Conservation (phyloP, 495 filamentous ascomycete genomes). For the Mytilinidion resinicola region DNA sequence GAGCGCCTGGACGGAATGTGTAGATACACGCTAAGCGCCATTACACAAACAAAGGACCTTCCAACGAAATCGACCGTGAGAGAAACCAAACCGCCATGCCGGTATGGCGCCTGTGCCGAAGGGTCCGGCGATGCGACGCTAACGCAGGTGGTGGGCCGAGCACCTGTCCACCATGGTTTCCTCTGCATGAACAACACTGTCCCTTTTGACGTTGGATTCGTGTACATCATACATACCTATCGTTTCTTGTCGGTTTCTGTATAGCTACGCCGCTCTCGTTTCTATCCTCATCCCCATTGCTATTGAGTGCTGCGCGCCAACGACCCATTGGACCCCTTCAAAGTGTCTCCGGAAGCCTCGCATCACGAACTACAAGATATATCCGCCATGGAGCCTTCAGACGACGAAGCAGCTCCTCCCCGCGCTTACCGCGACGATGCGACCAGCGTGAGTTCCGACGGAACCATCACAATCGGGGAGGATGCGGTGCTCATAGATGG, state of each 20-base stretch:
- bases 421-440: conserved; percentile 26
- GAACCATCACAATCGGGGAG: conserved; percentile 4
- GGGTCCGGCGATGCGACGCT: not conserved
- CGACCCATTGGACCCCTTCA: conserved; percentile 3
- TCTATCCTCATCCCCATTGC: no score
- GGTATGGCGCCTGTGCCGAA: no score
- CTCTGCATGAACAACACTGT: not conserved
- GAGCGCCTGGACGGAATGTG: no score
- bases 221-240: no score
- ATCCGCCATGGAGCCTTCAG: conserved; percentile 8
- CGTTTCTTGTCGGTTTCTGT: no score
- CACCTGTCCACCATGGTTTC: not conserved
- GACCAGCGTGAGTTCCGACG: conserved; percentile 11
- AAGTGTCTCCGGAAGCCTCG: conserved; percentile 12
- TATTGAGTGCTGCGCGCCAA: no score
- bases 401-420: conserved; percentile 19
- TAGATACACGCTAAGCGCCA: no score
- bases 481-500: conserved; percentile 21
- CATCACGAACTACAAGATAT: conserved; percentile 23
- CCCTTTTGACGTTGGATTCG: no score
- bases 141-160: not conserved
- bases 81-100: no score
- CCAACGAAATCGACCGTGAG: no score
- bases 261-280: no score
- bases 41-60: no score